Conservation (phyloP, 2,329 filamentous ascomycete genomes). For the Pseudomassariella vexata region DNA sequence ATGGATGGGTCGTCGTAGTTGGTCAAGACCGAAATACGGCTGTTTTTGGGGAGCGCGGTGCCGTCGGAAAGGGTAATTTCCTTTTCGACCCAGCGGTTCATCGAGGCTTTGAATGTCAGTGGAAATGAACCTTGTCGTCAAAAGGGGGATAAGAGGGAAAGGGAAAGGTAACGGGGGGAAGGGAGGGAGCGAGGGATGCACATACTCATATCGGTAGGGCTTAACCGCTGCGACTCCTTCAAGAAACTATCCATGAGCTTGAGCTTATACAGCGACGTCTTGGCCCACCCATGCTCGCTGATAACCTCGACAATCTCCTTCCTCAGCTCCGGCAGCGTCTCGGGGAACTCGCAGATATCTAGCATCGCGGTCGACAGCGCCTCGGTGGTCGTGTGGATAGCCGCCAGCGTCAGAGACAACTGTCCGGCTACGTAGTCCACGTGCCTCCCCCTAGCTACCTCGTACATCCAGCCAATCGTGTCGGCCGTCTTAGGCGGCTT, state of each 20-base stretch:
- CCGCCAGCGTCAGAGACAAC: conserved; percentile 29
- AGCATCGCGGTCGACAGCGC: conserved; percentile 29
- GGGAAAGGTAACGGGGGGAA: conserved; percentile 4
- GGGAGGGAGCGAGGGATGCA: conserved; percentile 1
- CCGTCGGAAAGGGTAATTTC: conserved; percentile 21
- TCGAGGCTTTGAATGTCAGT: too few relatives aligned
- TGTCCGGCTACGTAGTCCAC: conserved; percentile 27
- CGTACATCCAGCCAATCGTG: conserved; percentile 37
- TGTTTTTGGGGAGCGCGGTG: conserved; percentile 18
- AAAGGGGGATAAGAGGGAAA: too few relatives aligned
- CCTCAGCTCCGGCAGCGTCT: conserved; percentile 36
- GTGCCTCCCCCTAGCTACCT: conserved; percentile 23
- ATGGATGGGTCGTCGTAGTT: conserved; percentile 21
- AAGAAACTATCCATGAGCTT: conserved; percentile 34
- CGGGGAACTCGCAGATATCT: conserved; percentile 37
- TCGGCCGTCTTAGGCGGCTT: conserved; percentile 29
- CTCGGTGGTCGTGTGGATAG: conserved; percentile 37
- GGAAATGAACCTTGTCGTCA: too few relatives aligned
- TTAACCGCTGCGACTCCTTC: conserved; percentile 30
- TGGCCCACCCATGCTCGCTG: conserved; percentile 24
- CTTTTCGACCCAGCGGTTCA: conserved; percentile 24
- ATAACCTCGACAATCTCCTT: conserved; percentile 34
- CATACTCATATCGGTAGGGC: conserved; percentile 22
- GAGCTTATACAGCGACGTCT: conserved; percentile 26
- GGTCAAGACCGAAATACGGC: conserved; percentile 20